A percentile compares a stretch with the other conserved stretches of the same genome.
phyloP scores from a whole-genome alignment of 192 early-diverging fungal species.

The Coemansia sp. region DNA sequence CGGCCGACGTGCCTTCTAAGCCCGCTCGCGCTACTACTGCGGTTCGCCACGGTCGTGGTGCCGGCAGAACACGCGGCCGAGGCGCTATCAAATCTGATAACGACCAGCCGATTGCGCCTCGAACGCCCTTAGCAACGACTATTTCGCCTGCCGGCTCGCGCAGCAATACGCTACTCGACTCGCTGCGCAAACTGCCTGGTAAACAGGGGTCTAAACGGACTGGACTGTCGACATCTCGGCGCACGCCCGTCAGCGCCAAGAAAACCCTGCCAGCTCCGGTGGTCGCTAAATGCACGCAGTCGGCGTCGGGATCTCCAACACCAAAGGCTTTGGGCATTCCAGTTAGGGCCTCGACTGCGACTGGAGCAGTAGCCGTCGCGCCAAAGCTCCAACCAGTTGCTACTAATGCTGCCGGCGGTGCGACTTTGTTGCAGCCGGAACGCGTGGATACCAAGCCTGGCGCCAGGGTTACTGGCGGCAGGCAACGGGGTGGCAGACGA shows the following conservation, averaged over 20 bases:
- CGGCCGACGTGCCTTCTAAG: not conserved
- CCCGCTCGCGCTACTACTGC: not conserved
- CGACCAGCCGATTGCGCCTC: not conserved
- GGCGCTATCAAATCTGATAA: not conserved
- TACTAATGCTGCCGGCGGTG: not conserved
- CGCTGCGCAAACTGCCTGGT: slow-evolving; percentile 33
- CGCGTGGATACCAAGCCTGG: not conserved
- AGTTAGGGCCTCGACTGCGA: not conserved
- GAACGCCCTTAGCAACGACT: not conserved
- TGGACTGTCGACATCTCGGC: slow-evolving; percentile 21
- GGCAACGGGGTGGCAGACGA: not conserved
- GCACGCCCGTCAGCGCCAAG: not conserved
- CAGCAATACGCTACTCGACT: slow-evolving; percentile 28
- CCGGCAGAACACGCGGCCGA: not conserved
- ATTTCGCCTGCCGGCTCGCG: slow-evolving; percentile 5
- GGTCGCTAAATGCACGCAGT: not conserved
- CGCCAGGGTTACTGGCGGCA: not conserved
- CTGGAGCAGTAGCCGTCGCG: not conserved
- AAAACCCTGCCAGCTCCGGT: not conserved
- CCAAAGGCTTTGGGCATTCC: not conserved
- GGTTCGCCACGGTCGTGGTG: not conserved
- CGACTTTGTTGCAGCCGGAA: not conserved
- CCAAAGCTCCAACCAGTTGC: not conserved
- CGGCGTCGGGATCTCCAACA: not conserved
- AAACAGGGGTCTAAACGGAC: slow-evolving; percentile 29